Conservation (phyloP, 805 yeast species). For the Jamesozyma rosinii region DNA sequence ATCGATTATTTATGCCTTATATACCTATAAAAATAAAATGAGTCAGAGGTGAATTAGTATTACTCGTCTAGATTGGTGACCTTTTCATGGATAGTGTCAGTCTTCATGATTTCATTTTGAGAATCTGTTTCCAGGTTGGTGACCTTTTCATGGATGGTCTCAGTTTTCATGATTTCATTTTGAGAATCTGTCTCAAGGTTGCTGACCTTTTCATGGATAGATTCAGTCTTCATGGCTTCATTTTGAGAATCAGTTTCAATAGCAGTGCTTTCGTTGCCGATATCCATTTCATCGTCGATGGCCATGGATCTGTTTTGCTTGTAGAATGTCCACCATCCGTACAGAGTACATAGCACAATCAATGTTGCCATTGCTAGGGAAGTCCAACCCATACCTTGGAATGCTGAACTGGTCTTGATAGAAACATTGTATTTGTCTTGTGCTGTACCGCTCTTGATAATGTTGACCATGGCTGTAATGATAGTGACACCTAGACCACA, state of each 20-base stretch:
- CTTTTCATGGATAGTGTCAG: neutral
- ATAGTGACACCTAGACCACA: constrained; percentile 25
- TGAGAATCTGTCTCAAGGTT: constrained; percentile 6
- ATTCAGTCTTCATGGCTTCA: neutral
- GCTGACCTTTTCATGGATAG: neutral
- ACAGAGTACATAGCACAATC: constrained; percentile 11
- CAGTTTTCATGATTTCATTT: neutral
- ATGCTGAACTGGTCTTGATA: constrained; percentile 19
- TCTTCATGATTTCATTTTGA: constrained; percentile 1
- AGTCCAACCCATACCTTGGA: constrained; percentile 26
- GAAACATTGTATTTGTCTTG: constrained; percentile 25
- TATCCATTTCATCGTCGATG: neutral
- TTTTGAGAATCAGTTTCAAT: constrained; percentile 4
- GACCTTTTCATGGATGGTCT: neutral
- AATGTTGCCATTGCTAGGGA: constrained; percentile 22
- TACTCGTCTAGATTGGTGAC: no score
- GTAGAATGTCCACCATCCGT: constrained; percentile 6
- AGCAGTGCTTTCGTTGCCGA: neutral
- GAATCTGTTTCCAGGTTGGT: constrained; percentile 5
- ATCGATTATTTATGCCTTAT: no score
- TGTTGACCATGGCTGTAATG: constrained; percentile 20
- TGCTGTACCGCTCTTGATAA: constrained; percentile 27
- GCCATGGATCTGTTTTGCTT: neutral
- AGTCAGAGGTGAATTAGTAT: no score
- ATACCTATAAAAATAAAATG: no score